phyloP scores from a whole-genome alignment of 2,329 filamentous ascomycete genomes.

The Kalaharituber pfeilii region DNA sequence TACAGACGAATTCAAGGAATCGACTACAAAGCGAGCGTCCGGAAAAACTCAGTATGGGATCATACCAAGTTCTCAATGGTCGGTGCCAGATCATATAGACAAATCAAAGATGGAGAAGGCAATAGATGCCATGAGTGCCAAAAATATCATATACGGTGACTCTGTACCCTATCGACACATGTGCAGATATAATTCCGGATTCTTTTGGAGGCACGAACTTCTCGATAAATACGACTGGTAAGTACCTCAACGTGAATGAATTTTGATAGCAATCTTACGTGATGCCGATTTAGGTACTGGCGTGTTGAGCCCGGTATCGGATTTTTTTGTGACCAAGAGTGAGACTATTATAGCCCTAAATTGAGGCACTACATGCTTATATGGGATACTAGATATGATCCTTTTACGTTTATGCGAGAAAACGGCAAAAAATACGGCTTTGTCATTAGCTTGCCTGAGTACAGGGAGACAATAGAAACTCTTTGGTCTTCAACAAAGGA shows the following conservation, averaged over 20 bases:
- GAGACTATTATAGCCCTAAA: background rate
- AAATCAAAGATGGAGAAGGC: slow-evolving; percentile 8
- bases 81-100: slow-evolving; percentile 15
- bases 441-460: slow-evolving; percentile 21
- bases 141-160: slow-evolving; percentile 19
- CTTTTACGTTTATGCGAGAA: slow-evolving; percentile 20
- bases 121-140: slow-evolving; percentile 15
- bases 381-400: slow-evolving; percentile 13
- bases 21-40: slow-evolving; percentile 18
- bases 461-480: slow-evolving; percentile 20
- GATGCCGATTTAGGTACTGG: no score
- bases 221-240: slow-evolving; percentile 19
- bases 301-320: slow-evolving; percentile 22
- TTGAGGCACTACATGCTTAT: background rate
- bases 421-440: slow-evolving; percentile 22
- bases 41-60: slow-evolving; percentile 19
- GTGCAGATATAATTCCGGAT: slow-evolving; percentile 17
- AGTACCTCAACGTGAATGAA: background rate
- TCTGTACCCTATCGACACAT: slow-evolving; percentile 16
- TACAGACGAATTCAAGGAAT: slow-evolving; percentile 20
- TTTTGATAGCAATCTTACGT: background rate
- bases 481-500: slow-evolving; percentile 20
- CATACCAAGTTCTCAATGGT: slow-evolving; percentile 18
- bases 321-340: slow-evolving; percentile 19
- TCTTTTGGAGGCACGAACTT: slow-evolving; percentile 18